Percentiles rank a stretch among this genome's conserved stretches.
phyloP scores from a whole-genome alignment of 768 basidiomycete genomes.

The Suillus tomentosus region DNA sequence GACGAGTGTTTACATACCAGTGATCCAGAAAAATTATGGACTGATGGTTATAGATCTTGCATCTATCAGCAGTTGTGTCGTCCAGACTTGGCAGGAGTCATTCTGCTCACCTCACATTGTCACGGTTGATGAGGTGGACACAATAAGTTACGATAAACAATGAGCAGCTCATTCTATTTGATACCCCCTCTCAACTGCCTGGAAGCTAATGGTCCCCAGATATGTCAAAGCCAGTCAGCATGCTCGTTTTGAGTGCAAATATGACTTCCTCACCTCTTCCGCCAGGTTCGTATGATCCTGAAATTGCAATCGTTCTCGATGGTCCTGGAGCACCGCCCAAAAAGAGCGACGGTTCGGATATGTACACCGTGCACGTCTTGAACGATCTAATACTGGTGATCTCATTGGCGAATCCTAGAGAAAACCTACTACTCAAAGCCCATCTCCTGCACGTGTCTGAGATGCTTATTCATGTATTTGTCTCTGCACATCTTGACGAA shows the following conservation, averaged over 20 bases:
- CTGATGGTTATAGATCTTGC: neutral
- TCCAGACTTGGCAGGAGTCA: neutral
- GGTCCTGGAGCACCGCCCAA: slow-evolving; percentile 21
- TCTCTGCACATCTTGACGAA: slow-evolving; percentile 32
- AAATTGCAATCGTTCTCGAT: slow-evolving; percentile 40
- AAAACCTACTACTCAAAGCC: slow-evolving; percentile 38
- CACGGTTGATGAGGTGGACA: neutral
- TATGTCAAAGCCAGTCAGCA: slow-evolving; percentile 32
- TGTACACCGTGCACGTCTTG: slow-evolving; percentile 49
- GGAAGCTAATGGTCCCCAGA: slow-evolving; percentile 33
- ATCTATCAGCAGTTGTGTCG: neutral
- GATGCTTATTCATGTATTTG: slow-evolving; percentile 38
- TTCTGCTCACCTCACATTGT: neutral
- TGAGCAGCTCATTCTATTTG: slow-evolving; percentile 25
- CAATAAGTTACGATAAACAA: neutral
- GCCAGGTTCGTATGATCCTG: slow-evolving; percentile 36
- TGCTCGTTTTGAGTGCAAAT: neutral
- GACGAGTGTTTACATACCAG: neutral
- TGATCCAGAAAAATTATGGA: neutral
- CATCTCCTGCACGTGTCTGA: slow-evolving; percentile 26
- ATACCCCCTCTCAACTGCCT: slow-evolving; percentile 25
- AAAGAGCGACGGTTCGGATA: slow-evolving; percentile 23
- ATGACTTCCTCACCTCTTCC: neutral
- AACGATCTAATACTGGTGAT: slow-evolving; percentile 39
- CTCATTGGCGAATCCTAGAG: slow-evolving; percentile 49